phyloP scores from a whole-genome alignment of 768 basidiomycete genomes.

The Leucocoprinus sp. region DNA sequence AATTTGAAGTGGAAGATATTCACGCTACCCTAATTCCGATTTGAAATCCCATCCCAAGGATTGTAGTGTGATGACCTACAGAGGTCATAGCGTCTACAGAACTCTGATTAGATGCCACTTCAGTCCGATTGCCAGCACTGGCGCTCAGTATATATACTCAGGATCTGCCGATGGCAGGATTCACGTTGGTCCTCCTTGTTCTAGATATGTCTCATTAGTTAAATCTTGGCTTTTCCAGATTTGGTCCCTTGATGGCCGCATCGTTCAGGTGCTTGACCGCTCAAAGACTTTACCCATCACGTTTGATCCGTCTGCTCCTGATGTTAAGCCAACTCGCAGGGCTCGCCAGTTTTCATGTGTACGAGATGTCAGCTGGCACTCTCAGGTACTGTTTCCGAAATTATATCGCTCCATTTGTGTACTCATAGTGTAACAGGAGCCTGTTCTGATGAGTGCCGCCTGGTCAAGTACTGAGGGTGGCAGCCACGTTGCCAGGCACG shows the following conservation, averaged over 20 bases:
- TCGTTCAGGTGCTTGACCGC: constrained; percentile 81
- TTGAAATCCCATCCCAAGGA: constrained; percentile 71
- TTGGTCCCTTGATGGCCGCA: constrained; percentile 87
- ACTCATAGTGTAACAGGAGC: constrained; percentile 43
- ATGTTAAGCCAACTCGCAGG: constrained; percentile 27
- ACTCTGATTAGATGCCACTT: constrained; percentile 97
- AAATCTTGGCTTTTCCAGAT: constrained; percentile 42
- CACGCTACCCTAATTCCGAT: constrained; percentile 56
- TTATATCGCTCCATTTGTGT: not conserved
- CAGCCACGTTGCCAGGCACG: constrained; percentile 83
- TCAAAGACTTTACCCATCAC: constrained; percentile 61
- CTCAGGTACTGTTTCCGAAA: constrained; percentile 39
- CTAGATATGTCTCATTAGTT: not conserved
- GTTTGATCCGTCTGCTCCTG: constrained; percentile 61
- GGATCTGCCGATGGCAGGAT: constrained; percentile 82
- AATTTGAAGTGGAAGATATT: constrained; percentile 35
- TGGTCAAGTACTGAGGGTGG: constrained; percentile 67
- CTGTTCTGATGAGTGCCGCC: constrained; percentile 84
- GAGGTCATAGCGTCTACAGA: constrained; percentile 82
- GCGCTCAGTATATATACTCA: constrained; percentile 89
- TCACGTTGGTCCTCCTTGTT: constrained; percentile 45
- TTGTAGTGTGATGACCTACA: constrained; percentile 92
- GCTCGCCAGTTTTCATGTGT: constrained; percentile 47
- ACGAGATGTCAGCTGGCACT: constrained; percentile 94
- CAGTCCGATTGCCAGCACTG: constrained; percentile 88